These are phyloP conservation scores for Hypoxylon sp. DNA, from an alignment of 2,329 filamentous ascomycete genomes.

Conservation along the genomic window DNA sequence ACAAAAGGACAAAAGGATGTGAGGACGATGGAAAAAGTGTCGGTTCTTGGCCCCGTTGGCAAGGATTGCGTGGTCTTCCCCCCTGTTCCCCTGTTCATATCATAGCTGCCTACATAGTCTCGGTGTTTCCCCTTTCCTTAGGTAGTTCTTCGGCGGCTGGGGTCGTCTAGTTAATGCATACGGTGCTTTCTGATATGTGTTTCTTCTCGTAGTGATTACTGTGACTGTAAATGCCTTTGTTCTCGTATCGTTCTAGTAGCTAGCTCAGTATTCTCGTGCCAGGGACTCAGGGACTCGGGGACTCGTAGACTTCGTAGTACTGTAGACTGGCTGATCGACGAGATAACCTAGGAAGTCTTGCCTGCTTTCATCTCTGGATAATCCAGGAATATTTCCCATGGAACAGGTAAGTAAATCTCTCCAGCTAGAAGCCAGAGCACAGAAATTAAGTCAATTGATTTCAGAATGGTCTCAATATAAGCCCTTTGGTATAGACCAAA, in stretches of 20 bases:
- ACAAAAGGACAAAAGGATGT: no score
- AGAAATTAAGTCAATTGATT: background rate
- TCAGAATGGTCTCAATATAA: background rate
- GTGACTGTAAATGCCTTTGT: background rate
- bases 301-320: background rate
- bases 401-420: background rate
- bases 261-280: background rate
- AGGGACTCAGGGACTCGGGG: no score
- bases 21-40: conserved; percentile 1
- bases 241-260: no score
- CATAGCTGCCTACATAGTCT: background rate
- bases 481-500: background rate
- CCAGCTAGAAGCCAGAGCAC: background rate
- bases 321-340: background rate
- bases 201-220: no score
- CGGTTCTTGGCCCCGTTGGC: conserved; percentile 13
- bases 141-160: no score
- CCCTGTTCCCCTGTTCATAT: conserved; percentile 2
- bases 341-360: background rate
- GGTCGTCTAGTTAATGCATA: no score
- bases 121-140: no score
- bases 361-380: background rate
- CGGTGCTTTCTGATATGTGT: no score
- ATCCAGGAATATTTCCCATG: background rate
- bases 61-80: conserved; percentile 1